Percentiles rank a stretch among this genome's conserved stretches.
These are phyloP conservation scores for Heimioporus sp. DNA, from an alignment of 768 basidiomycete genomes.

Conservation along the genomic window DNA sequence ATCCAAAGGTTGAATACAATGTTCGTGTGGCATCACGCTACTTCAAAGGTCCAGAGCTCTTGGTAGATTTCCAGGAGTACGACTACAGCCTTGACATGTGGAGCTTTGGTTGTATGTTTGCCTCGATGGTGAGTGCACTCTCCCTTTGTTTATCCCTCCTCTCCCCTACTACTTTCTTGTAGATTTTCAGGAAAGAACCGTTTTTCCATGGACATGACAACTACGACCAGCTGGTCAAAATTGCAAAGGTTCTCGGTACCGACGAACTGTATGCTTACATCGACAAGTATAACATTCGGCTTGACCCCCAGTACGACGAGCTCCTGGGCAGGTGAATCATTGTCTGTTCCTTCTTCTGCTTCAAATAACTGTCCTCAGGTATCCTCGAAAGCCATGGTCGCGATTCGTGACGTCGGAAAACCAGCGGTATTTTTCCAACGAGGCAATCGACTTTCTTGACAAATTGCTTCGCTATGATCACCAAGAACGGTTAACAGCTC, in stretches of 20 bases:
- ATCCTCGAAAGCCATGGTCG: conserved; percentile 93
- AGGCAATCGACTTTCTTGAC: conserved; percentile 95
- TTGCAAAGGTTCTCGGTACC: conserved; percentile 95
- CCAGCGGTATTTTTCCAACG: conserved; percentile 94
- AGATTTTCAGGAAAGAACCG: conserved; percentile 99
- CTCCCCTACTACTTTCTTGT: conserved; percentile 1
- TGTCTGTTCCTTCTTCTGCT: neutral
- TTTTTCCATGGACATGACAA: conserved; percentile 99
- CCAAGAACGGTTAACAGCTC: conserved; percentile 92
- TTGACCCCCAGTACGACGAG: conserved; percentile 96
- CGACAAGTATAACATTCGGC: conserved; percentile 92
- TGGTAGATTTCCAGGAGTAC: conserved; percentile 98
- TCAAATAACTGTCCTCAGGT: conserved; percentile 43
- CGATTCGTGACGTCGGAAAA: conserved; percentile 95
- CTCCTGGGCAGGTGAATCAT: conserved; percentile 73
- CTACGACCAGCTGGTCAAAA: conserved; percentile 97
- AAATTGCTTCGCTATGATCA: conserved; percentile 96
- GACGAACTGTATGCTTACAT: conserved; percentile 92
- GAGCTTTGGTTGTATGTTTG: conserved; percentile 99
- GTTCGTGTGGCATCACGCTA: conserved; percentile 96
- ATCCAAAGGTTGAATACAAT: conserved; percentile 96
- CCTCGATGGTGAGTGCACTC: conserved; percentile 76
- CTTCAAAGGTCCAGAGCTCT: conserved; percentile 95
- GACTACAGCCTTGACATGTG: conserved; percentile 99
- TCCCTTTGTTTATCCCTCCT: neutral